These are phyloP conservation scores for Colletotrichum aenigma DNA, from an alignment of 2,329 filamentous ascomycete genomes.

Conservation along the genomic window DNA sequence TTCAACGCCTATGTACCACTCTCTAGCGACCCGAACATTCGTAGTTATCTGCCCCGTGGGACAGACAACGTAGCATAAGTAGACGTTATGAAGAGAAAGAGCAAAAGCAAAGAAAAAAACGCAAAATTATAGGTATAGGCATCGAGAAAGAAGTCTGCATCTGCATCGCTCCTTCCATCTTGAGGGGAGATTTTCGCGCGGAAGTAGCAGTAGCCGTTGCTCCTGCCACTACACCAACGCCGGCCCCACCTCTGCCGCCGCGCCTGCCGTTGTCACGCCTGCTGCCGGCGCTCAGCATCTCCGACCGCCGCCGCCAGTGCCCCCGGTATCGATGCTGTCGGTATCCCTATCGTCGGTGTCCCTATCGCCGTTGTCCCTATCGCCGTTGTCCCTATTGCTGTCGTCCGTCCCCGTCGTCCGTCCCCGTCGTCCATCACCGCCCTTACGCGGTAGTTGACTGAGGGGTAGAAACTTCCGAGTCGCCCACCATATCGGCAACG, in stretches of 20 bases:
- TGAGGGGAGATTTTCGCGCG: not conserved
- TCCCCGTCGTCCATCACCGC: not conserved
- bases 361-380: not conserved
- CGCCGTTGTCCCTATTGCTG: not conserved
- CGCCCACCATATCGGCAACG: not conserved
- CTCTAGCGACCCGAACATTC: conserved; percentile 5
- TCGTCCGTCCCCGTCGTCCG: not conserved
- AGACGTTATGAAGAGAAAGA: not conserved
- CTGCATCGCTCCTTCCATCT: not conserved
- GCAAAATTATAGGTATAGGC: conserved; percentile 19
- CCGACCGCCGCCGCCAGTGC: not conserved
- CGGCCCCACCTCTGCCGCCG: not conserved
- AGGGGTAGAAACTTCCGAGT: conserved; percentile 17
- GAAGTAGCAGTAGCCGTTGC: not conserved
- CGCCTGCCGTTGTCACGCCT: not conserved
- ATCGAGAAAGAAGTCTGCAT: not conserved
- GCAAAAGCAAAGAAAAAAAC: not conserved
- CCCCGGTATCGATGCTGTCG: not conserved
- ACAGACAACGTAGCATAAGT: not conserved
- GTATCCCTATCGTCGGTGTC: not conserved
- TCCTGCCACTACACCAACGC: not conserved
- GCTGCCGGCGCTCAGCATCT: no score
- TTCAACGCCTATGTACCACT: not conserved
- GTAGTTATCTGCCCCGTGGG: not conserved
- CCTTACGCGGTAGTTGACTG: conserved; percentile 7